Percentiles rank a stretch among this genome's conserved stretches.
Evolutionary conservation across 2,329 filamentous ascomycete species (phyloP).

Genomic region (Dactylellina leptospora): DNA sequence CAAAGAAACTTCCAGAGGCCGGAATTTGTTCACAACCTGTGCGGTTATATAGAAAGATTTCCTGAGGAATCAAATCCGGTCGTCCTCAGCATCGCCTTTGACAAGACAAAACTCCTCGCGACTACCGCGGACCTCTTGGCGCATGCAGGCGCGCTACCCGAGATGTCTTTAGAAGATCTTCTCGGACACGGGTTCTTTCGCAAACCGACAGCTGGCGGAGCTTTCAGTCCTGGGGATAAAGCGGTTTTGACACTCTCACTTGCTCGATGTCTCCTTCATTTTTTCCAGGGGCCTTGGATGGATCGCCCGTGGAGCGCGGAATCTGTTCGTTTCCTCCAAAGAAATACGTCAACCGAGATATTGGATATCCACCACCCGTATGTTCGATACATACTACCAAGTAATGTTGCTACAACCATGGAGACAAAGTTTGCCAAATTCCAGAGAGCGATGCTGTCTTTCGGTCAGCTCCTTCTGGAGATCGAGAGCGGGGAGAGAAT

Average conservation of each 20-base stretch:
- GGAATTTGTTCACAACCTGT: constrained; percentile 16
- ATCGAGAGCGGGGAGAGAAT: constrained; percentile 12
- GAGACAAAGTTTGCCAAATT: constrained; percentile 5
- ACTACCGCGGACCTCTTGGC: constrained; percentile 6
- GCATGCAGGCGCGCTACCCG: constrained; percentile 2
- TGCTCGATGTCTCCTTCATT: constrained; percentile 27
- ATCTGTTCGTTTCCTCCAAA: constrained; percentile 21
- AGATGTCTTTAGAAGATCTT: constrained; percentile 7
- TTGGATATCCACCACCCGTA: constrained; percentile 20
- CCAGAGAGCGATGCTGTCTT: constrained; percentile 6
- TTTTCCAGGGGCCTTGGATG: constrained; percentile 23
- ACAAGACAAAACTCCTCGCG: constrained; percentile 8
- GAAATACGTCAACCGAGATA: constrained; percentile 3
- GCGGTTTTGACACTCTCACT: constrained; percentile 18
- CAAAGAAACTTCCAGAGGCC: constrained; percentile 1
- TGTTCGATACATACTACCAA: neutral
- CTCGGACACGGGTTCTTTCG: constrained; percentile 15
- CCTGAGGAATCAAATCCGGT: constrained; percentile 5
- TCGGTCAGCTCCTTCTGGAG: constrained; percentile 10
- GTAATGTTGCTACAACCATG: neutral
- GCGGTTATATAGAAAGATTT: constrained; percentile 4
- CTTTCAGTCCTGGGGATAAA: constrained; percentile 19
- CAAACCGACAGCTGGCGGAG: constrained; percentile 17
- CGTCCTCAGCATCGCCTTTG: constrained; percentile 13
- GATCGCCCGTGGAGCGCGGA: constrained; percentile 16